These are phyloP conservation scores for Thielaviopsis ethacetica DNA, from an alignment of 2,329 filamentous ascomycete genomes.

Conservation along the genomic window DNA sequence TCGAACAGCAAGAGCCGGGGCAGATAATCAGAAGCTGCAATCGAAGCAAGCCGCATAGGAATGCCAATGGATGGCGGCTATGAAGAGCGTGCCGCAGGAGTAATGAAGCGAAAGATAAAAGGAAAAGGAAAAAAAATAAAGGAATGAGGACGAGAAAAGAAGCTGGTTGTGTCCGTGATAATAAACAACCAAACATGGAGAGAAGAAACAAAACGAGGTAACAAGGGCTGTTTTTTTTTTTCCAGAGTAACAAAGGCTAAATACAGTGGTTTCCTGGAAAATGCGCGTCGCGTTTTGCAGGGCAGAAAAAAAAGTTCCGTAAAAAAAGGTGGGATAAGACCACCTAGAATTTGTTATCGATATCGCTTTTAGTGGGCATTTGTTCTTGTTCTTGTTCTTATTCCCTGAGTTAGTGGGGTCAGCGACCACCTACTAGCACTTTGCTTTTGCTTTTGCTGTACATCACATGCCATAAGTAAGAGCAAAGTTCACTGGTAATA, in stretches of 20 bases:
- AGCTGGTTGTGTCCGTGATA: neutral
- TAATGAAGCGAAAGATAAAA: neutral
- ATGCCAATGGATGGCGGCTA: neutral
- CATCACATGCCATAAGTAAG: no score
- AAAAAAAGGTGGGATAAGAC: neutral
- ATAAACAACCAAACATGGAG: neutral
- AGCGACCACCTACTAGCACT: no score
- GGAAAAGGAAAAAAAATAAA: neutral
- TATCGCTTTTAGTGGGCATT: neutral
- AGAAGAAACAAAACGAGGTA: neutral
- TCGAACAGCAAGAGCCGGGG: neutral
- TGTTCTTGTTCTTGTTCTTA: no score
- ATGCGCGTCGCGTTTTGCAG: neutral
- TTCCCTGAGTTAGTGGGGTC: no score
- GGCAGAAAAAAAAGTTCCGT: neutral
- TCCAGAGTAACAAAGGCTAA: neutral
- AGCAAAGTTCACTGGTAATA: no score
- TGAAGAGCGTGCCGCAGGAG: neutral
- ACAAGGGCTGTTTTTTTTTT: neutral
- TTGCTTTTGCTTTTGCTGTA: no score
- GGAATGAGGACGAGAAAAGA: neutral
- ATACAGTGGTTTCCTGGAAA: neutral
- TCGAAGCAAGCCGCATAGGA: neutral
- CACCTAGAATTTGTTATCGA: neutral
- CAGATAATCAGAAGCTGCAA: neutral